Evolutionary conservation across 2,329 filamentous ascomycete genomes (phyloP), one percentile per base, ranked within the genome.

Genomic region (Aspergillus jensenii): DNA sequence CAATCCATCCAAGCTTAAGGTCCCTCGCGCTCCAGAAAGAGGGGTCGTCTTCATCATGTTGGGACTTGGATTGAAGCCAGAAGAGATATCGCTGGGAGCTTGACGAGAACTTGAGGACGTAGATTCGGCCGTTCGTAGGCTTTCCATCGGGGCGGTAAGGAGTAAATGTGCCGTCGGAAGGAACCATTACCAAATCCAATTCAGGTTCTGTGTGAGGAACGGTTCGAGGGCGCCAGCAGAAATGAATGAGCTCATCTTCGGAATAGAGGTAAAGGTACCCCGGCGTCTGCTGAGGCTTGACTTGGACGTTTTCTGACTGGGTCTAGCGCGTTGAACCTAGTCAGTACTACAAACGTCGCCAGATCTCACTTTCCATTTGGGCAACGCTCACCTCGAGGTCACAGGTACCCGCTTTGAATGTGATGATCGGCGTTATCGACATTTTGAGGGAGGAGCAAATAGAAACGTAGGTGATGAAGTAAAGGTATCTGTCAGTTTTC

Each of bases 391-490:
- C 92, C 74, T 93, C 88, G 60, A 93, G 75, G 53, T 95, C 87
- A 79, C 93, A 98, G 75, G 85, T 86, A 76, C 93, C 93, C 64
- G 93, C 93, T 83, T 96, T 97, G 84, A 98, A 98, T 15, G 92
- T 96, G 74, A 98, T 93, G 71, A 96, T 84, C 33, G 93, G 92
- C 66, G 83, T 76, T 76, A 91, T 87, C 62, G 93, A 91, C 92
- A 96, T 97, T 63, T 60, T 80, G 66, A 52, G 60, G 48, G 43
- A 45, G 56, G 57, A 27, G 31, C 52, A 62, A 62, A 50, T 39
- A 54, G 47, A 21, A 17, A 31, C 9, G n/a, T 11, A 21, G 33
- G 27, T 19, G 21, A 17, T 9, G 11, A n/a, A 25, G 43, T 49
- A 51, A 52, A 44, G 52, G 44, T 59, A 19, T 43, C 31, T 33